These are phyloP conservation scores for Saprolegnia diclina DNA, from an alignment of 352 stramenopile species.

Conservation along the genomic window DNA sequence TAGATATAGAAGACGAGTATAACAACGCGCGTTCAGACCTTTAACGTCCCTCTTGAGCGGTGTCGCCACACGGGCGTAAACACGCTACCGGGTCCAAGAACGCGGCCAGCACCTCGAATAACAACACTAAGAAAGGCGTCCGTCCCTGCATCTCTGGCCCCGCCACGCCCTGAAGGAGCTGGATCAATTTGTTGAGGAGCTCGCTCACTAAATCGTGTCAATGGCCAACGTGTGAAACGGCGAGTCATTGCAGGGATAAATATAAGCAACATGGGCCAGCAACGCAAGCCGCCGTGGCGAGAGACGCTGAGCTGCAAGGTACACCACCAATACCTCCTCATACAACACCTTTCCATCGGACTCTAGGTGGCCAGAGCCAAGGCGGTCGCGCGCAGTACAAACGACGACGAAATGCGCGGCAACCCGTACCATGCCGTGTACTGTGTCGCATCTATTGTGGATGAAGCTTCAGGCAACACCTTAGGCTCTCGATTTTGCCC, in stretches of 20 bases:
- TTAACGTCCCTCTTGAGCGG: too few species aligned
- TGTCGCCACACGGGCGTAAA: too few species aligned
- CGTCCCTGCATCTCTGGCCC: too few species aligned
- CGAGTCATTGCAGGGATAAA: neutral
- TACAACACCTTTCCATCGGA: neutral
- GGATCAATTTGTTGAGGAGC: too few species aligned
- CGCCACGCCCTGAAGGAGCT: too few species aligned
- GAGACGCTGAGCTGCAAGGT: slow-evolving; percentile 1
- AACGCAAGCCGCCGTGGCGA: slow-evolving; percentile 6
- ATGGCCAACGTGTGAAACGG: neutral
- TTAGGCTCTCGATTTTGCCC: slow-evolving; percentile 17
- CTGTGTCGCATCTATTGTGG: neutral
- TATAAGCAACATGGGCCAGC: neutral
- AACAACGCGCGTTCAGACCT: too few species aligned
- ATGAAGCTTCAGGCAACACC: neutral
- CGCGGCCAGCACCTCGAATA: too few species aligned
- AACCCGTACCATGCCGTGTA: slow-evolving; percentile 23
- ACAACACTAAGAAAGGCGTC: too few species aligned
- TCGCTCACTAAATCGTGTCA: too few species aligned
- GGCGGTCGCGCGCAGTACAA: neutral
- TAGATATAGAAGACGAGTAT: too few species aligned
- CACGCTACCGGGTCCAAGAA: too few species aligned
- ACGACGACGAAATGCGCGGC: neutral
- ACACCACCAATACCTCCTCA: too few species aligned
- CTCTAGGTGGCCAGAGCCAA: neutral